Base-by-base conservation (phyloP, 768 basidiomycete species). In the Mycena filopes region DNA sequence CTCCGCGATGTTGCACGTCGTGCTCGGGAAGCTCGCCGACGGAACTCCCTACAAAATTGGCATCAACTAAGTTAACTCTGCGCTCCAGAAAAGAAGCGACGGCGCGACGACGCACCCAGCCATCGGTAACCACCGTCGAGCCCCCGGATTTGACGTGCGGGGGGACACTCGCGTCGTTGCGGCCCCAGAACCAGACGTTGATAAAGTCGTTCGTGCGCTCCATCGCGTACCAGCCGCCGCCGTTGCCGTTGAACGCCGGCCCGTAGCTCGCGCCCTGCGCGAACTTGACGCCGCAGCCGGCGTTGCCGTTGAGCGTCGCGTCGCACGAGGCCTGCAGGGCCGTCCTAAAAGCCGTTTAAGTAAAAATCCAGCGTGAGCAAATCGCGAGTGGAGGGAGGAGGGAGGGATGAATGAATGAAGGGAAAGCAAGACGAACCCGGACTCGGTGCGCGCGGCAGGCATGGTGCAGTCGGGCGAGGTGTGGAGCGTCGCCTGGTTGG, bases 101-200 rank as follows among this genome's bases (percentile, higher is more conserved):
- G 18, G 38, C 12, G 36, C 54, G 16, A 70, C 79, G 15, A 40
- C 51, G 4, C 66, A 88, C 89, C 88, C 88, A 91, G 55, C 74
- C 76, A 47, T 77, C 76, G 2, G 87, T 84, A 68, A 85, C 77
- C 40, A 86, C 78, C 21, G 72, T 73, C 0, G 70, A 68, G 16
- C 67, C 75, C 2, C 83, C 86, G 21, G 74, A 73, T 53, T 56
- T 76, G 25, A 89, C 79, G 29, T 87, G 87, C 13, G 69, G 48
- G 1, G 88, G 89, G 28, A 87, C 82, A 29, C 67, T 72, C 4
- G 70, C 74, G 55, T 75, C 81, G 67, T 82, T 82, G 38, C 90
- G 81, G 0, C 85, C 74, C 90, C 90, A 94, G 80, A 91, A 92
- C 86, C 88, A 93, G 41, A 92, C 79, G 57, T 87, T 87, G 67